Evolutionary conservation across 257 asterid species (phyloP), one percentile per base, ranked within the genome.

Genomic region (Solanum virginianum): DNA sequence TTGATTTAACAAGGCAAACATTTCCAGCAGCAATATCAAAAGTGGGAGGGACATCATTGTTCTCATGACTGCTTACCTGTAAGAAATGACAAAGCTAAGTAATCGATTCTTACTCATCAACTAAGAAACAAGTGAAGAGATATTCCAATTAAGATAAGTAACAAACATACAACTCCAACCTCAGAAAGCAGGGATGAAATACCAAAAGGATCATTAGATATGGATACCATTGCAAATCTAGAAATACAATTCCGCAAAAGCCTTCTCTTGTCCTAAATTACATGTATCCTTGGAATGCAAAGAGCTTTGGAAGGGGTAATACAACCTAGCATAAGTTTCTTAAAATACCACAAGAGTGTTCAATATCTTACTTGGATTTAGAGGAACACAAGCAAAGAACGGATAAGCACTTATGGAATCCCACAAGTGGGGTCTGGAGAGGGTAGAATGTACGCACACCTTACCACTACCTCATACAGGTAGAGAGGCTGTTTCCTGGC

Each of bases 1-100:
- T 87, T 43, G 92, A 88, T 47, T 89, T 92, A 83, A 93, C 80
- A 36, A 93, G 92, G 80, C 80, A 90, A 83, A 93, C 93, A 62
- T 89, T 90, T 70, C 90, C 90, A 70, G 92, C 86, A 14, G 68
- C 91, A 16, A 92, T 87, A 65, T 86, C 92, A 41, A 75, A 39
- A 66, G 83, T 71, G 71, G 74, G 68, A 53, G 32, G 63, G 83
- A 79, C 54, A 16, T 87, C 91, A 22, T 84, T 43, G n/a, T 57
- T 80, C 14, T 54, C 45, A 66, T 81, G 85, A 85, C 86, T 85
- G 81, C 89, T 63, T 43, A 63, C 24, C 90, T 86, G 87, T 85
- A 39, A 47, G 12, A 57, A 32, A 53, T 80, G 62, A 70, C 43
- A 60, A 43, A 80, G 56, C 20, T 24, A 18, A 43, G 47, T 11